Evolutionary conservation across 495 filamentous ascomycete species (phyloP).

Genomic region (Acidiella bohemica): DNA sequence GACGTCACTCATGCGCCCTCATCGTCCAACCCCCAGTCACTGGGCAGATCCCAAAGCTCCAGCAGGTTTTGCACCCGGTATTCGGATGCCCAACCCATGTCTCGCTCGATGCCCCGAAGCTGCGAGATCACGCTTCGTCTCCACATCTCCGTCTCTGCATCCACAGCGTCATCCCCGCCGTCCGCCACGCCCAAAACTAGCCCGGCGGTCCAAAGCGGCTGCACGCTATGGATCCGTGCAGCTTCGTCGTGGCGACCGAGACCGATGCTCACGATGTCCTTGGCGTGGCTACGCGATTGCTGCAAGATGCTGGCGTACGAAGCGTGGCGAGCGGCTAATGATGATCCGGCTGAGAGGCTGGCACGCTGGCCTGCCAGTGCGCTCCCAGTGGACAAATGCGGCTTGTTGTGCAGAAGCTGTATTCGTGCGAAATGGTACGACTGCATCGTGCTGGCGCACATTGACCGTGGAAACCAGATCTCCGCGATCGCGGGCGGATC

Average conservation of each 20-base stretch:
- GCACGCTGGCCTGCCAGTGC: constrained; percentile 1
- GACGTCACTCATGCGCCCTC: too few species aligned
- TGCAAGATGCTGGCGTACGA: constrained; percentile 41
- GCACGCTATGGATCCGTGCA: constrained; percentile 45
- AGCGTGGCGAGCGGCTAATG: constrained; percentile 36
- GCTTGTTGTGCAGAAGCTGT: constrained; percentile 48
- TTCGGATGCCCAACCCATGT: constrained; percentile 51
- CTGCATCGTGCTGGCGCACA: constrained; percentile 53
- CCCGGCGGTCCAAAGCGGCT: constrained; percentile 49
- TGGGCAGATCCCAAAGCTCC: constrained; percentile 36
- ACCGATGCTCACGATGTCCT: constrained; percentile 45
- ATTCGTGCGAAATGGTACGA: constrained; percentile 53
- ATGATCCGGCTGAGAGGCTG: constrained; percentile 15
- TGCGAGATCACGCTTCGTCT: constrained; percentile 38
- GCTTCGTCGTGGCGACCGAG: constrained; percentile 41
- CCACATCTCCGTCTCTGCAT: constrained; percentile 27
- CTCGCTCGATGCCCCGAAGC: constrained; percentile 43
- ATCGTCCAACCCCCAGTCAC: constrained; percentile 14
- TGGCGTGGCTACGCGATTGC: constrained; percentile 43
- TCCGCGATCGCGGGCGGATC: constrained; percentile 37
- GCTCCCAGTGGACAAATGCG: constrained; percentile 41
- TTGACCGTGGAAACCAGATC: constrained; percentile 45
- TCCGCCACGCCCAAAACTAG: constrained; percentile 35
- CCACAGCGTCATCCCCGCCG: constrained; percentile 23
- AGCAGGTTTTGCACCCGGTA: constrained; percentile 45